Evolutionary conservation across 371 early-diverging fungal genomes (phyloP).

Genomic region (Blyttiomyces sp.): DNA sequence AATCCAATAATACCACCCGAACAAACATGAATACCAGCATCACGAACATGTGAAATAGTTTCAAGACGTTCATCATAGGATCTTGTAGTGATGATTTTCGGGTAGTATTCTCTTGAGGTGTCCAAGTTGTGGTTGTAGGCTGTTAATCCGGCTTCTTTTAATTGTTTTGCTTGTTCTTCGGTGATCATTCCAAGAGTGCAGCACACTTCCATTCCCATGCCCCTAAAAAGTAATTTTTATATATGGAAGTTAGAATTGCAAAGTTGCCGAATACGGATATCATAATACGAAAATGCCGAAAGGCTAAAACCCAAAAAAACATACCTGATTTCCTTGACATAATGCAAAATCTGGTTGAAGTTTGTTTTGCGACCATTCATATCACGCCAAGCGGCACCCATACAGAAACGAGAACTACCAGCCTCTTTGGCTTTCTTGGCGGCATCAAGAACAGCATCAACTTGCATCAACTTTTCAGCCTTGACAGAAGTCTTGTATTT

Average conservation of each 20-base stretch:
- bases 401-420: conserved; percentile 64
- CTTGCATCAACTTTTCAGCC: conserved; percentile 70
- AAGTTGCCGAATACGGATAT: no score
- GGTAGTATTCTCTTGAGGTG: conserved; percentile 79
- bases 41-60: conserved; percentile 72
- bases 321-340: conserved; percentile 79
- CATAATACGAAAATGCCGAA: no score
- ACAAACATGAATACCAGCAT: conserved; percentile 84
- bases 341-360: conserved; percentile 73
- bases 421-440: conserved; percentile 79
- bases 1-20: conserved; percentile 87
- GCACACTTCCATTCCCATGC: conserved; percentile 91
- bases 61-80: conserved; percentile 77
- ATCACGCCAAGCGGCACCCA: conserved; percentile 86
- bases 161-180: conserved; percentile 67
- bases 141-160: conserved; percentile 83
- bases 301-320: not conserved
- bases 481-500: conserved; percentile 69
- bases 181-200: conserved; percentile 86
- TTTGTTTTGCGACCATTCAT: conserved; percentile 78
- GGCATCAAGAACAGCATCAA: conserved; percentile 69
- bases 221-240: conserved; percentile 38
- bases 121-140: conserved; percentile 90
- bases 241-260: no score
- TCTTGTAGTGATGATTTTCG: conserved; percentile 80